phyloP scores from a whole-genome alignment of 2,329 filamentous ascomycete species.

The Claviceps capensis region DNA sequence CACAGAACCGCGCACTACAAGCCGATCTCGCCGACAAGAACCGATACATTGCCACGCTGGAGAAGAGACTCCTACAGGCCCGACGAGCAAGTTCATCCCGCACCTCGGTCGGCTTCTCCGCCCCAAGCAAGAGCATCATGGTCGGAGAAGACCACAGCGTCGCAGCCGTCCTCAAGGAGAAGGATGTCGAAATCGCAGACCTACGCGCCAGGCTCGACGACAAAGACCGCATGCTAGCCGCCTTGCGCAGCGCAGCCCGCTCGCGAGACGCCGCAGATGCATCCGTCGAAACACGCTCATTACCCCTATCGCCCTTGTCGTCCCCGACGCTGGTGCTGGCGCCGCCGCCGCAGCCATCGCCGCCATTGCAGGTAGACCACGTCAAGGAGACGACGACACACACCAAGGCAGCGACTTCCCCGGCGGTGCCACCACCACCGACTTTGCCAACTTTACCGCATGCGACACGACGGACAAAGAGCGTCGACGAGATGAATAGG shows the following conservation, averaged over 20 bases:
- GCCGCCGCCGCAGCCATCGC: constrained; percentile 14
- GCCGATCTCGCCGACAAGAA: constrained; percentile 96
- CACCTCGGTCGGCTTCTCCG: constrained; percentile 59
- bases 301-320: constrained; percentile 7
- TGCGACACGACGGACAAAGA: constrained; percentile 44
- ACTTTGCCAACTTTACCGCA: constrained; percentile 4
- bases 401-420: constrained; percentile 1
- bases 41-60: constrained; percentile 85
- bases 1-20: constrained; percentile 86
- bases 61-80: constrained; percentile 84
- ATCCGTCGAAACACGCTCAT: constrained; percentile 19
- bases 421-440: constrained; percentile 12
- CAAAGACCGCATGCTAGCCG: constrained; percentile 85
- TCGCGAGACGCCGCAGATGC: constrained; percentile 71
- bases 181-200: constrained; percentile 84
- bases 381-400: constrained; percentile 5
- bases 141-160: constrained; percentile 71
- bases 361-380: constrained; percentile 6
- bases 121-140: constrained; percentile 46
- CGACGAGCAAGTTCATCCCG: constrained; percentile 80
- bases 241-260: constrained; percentile 70
- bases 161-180: constrained; percentile 63
- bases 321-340: not conserved
- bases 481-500: constrained; percentile 82
- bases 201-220: constrained; percentile 82